A percentile compares a stretch with the other conserved stretches of the same genome.
phyloP scores from a whole-genome alignment of 2,329 filamentous ascomycete species.

The Cryphonectria parasitica region DNA sequence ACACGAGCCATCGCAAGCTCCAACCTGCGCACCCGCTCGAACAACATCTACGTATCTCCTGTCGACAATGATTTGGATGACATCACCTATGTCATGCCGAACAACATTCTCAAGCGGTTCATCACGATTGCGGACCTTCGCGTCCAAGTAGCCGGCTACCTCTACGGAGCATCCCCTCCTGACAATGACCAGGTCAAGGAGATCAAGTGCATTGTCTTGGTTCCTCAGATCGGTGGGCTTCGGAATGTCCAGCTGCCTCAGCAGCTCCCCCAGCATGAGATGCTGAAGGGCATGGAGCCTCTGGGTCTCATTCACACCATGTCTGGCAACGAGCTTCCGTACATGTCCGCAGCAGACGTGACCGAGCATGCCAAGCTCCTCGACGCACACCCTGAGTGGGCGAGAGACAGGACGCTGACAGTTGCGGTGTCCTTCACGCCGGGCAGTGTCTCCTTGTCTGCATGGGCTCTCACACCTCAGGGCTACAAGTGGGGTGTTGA shows the following conservation, averaged over 20 bases:
- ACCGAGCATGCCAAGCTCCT: slow-evolving; percentile 92
- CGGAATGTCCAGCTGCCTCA: slow-evolving; percentile 91
- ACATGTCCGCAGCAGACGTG: slow-evolving; percentile 95
- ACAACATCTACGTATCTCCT: slow-evolving; percentile 98
- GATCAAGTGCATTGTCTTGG: slow-evolving; percentile 93
- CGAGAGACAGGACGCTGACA: slow-evolving; percentile 86
- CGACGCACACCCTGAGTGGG: slow-evolving; percentile 78
- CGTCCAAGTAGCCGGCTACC: slow-evolving; percentile 93
- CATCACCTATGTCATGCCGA: slow-evolving; percentile 97
- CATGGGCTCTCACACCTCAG: slow-evolving; percentile 88
- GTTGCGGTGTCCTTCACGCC: slow-evolving; percentile 97
- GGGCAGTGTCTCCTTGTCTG: slow-evolving; percentile 90
- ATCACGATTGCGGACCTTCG: slow-evolving; percentile 96
- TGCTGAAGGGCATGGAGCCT: slow-evolving; percentile 83
- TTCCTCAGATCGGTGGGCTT: slow-evolving; percentile 92
- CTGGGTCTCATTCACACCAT: slow-evolving; percentile 95
- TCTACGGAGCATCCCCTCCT: slow-evolving; percentile 89
- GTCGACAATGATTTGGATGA: slow-evolving; percentile 91
- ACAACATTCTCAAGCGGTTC: slow-evolving; percentile 97
- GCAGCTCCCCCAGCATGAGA: slow-evolving; percentile 88
- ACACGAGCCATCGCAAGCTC: slow-evolving; percentile 95
- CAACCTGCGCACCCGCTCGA: slow-evolving; percentile 88
- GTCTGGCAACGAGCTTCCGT: slow-evolving; percentile 90
- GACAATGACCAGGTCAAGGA: slow-evolving; percentile 98
- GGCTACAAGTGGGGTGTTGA: slow-evolving; percentile 97